These are phyloP conservation scores for Vicia faba DNA, from an alignment of 306 rosid species.

Conservation along the genomic window DNA sequence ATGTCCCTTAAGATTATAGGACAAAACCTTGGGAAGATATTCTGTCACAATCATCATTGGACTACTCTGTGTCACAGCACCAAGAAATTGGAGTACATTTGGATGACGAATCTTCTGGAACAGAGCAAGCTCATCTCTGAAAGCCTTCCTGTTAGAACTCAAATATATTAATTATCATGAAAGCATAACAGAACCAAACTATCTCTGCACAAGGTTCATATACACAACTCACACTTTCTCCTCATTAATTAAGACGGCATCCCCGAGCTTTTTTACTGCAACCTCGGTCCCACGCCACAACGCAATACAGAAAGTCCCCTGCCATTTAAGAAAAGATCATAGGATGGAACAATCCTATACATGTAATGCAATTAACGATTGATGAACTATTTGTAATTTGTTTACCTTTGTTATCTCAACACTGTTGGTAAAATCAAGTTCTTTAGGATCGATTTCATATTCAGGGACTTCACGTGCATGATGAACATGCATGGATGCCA, in stretches of 20 bases:
- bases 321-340: slow-evolving; percentile 29
- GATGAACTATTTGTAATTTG: background rate
- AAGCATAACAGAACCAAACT: background rate
- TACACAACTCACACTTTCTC: slow-evolving; percentile 80
- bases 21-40: slow-evolving; percentile 69
- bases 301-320: slow-evolving; percentile 88
- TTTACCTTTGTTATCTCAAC: slow-evolving; percentile 75
- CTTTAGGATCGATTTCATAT: slow-evolving; percentile 85
- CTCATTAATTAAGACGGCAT: slow-evolving; percentile 63
- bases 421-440: slow-evolving; percentile 84
- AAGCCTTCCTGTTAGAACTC: slow-evolving; percentile 71
- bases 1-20: slow-evolving; percentile 25
- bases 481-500: slow-evolving; percentile 82
- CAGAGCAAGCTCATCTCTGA: slow-evolving; percentile 85
- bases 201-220: slow-evolving; percentile 4
- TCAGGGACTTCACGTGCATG: slow-evolving; percentile 90
- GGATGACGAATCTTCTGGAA: slow-evolving; percentile 96
- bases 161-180: slow-evolving; percentile 36
- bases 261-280: slow-evolving; percentile 82
- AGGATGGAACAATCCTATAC: slow-evolving; percentile 27
- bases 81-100: slow-evolving; percentile 93
- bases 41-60: slow-evolving; percentile 99
- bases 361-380: slow-evolving; percentile 19
- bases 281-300: slow-evolving; percentile 94
- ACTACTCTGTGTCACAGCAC: slow-evolving; percentile 98